Conservation (phyloP, 306 rosid genomes). For the Amphicarpaea edgeworthii region DNA sequence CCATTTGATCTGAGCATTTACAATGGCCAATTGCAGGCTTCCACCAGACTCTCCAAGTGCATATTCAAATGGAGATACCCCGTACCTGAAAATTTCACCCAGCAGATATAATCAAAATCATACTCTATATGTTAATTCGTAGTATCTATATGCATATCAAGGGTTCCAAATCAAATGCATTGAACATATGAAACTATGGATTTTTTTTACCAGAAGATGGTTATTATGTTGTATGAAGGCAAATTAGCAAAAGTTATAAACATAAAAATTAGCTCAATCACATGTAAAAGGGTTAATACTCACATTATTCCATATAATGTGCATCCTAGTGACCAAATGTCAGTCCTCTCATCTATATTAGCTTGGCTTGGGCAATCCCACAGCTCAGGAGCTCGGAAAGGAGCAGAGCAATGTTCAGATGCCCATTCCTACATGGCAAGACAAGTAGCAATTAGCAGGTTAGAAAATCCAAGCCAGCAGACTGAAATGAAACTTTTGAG, state of each 20-base stretch:
- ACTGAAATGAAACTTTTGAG: constrained; percentile 32
- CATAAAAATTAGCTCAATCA: constrained; percentile 28
- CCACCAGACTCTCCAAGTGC: constrained; percentile 99
- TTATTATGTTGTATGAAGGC: constrained; percentile 24
- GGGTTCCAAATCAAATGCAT: constrained; percentile 34
- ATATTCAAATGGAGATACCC: constrained; percentile 97
- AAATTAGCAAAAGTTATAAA: background rate
- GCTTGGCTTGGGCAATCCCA: constrained; percentile 98
- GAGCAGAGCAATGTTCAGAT: constrained; percentile 96
- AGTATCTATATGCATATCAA: constrained; percentile 27
- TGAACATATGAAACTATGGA: constrained; percentile 13
- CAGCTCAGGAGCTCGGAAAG: constrained; percentile 96
- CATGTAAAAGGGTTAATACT: constrained; percentile 47
- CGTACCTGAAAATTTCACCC: constrained; percentile 68
- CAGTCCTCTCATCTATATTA: constrained; percentile 94
- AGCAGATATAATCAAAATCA: constrained; percentile 29
- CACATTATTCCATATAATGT: constrained; percentile 97
- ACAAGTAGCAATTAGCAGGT: constrained; percentile 35
- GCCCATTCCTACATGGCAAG: constrained; percentile 91
- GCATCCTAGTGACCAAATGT: constrained; percentile 97
- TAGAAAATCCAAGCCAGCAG: constrained; percentile 43
- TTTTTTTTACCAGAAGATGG: constrained; percentile 4
- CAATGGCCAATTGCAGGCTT: constrained; percentile 90
- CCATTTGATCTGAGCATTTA: constrained; percentile 94
- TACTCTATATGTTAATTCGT: constrained; percentile 8